Conservation (phyloP, 164 flowering plant species). For the Nymphaea colorata region DNA sequence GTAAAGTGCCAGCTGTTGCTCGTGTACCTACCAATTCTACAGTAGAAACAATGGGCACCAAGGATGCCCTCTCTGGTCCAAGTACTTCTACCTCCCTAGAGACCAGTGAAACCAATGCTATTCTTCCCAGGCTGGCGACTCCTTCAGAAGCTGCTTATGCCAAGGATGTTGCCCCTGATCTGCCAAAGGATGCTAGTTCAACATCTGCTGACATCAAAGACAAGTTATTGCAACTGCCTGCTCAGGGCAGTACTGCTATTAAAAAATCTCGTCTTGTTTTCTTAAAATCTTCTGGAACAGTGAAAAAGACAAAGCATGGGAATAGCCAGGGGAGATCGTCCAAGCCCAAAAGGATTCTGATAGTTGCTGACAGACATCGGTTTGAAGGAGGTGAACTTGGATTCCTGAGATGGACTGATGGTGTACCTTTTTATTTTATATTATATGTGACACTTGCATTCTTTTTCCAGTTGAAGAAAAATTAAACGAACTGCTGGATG, state of each 20-base stretch:
- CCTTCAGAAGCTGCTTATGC: neutral
- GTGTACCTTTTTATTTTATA: neutral
- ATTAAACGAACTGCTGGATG: slow-evolving; percentile 76
- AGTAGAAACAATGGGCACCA: neutral
- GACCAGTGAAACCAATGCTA: neutral
- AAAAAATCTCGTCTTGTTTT: neutral
- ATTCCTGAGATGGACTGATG: neutral
- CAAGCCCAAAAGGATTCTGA: slow-evolving; percentile 43
- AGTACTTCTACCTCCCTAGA: neutral
- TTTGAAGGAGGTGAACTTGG: slow-evolving; percentile 59
- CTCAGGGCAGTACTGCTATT: neutral
- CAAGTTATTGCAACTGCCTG: neutral
- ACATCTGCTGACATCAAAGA: slow-evolving; percentile 9
- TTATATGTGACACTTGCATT: neutral
- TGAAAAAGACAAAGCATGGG: slow-evolving; percentile 42
- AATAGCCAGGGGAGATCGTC: slow-evolving; percentile 12
- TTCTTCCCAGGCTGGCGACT: neutral
- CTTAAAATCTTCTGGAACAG: slow-evolving; percentile 21
- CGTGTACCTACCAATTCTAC: neutral
- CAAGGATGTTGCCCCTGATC: slow-evolving; percentile 7
- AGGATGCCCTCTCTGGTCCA: neutral
- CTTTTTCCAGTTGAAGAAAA: slow-evolving; percentile 68
- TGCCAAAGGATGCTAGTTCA: slow-evolving; percentile 10
- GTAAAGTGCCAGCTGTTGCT: neutral
- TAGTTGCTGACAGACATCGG: slow-evolving; percentile 28